Percentiles rank a stretch among this genome's conserved stretches.
Conservation (phyloP, 1,284 basidiomycete species). For the Cryptococcus hybrid region DNA sequence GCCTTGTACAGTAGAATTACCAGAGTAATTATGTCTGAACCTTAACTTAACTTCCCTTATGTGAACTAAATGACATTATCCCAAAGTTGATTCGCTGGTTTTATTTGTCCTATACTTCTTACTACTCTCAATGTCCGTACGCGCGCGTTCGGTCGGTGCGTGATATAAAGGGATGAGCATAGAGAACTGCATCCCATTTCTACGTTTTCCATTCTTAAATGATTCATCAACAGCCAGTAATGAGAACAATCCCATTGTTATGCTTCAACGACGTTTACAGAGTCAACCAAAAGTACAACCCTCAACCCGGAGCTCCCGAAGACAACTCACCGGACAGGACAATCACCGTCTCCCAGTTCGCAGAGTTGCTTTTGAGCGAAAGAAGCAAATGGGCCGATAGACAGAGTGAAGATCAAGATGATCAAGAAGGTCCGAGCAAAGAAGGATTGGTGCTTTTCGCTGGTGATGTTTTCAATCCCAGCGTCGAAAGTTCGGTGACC, state of each 20-base stretch:
- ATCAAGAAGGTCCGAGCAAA: slow-evolving; percentile 55
- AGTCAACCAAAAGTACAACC: slow-evolving; percentile 57
- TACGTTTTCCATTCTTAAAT: background rate
- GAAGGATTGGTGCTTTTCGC: slow-evolving; percentile 81
- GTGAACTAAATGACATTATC: no score
- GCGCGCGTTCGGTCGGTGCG: no score
- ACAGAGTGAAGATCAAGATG: slow-evolving; percentile 5
- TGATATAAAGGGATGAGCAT: no score
- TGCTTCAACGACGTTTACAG: slow-evolving; percentile 55
- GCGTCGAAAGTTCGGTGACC: slow-evolving; percentile 81
- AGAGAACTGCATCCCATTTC: background rate
- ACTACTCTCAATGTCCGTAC: no score
- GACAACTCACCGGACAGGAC: slow-evolving; percentile 14
- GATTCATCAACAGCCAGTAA: background rate
- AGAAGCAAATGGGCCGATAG: slow-evolving; percentile 38
- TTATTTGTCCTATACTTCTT: no score
- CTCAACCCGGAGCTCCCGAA: slow-evolving; percentile 34
- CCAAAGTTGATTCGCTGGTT: no score
- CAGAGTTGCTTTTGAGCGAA: slow-evolving; percentile 38
- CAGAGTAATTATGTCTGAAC: background rate
- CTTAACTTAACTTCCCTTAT: no score
- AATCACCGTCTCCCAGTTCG: slow-evolving; percentile 53
- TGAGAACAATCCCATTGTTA: slow-evolving; percentile 35
- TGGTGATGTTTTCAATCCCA: slow-evolving; percentile 83
- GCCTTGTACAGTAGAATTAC: background rate